These are phyloP conservation scores for Naganishia onofrii DNA, from an alignment of 768 basidiomycete species.

Conservation along the genomic window DNA sequence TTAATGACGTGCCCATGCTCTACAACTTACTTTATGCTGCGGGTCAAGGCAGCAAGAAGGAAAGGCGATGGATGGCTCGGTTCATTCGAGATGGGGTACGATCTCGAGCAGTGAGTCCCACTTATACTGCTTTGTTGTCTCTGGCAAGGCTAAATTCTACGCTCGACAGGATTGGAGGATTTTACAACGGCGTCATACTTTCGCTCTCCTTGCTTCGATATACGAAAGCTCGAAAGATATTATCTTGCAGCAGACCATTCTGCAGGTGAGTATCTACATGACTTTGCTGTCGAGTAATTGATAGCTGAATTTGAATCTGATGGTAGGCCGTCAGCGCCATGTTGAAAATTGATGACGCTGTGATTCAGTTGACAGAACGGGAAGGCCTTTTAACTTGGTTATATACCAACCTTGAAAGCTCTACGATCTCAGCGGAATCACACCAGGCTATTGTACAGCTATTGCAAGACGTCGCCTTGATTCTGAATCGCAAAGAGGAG, in stretches of 20 bases:
- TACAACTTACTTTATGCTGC: constrained; percentile 81
- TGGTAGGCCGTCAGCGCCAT: constrained; percentile 18
- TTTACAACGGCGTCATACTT: constrained; percentile 75
- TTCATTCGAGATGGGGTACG: constrained; percentile 79
- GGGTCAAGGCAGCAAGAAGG: constrained; percentile 76
- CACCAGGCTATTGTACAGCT: constrained; percentile 15
- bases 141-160: not conserved
- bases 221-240: constrained; percentile 68
- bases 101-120: constrained; percentile 52
- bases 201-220: constrained; percentile 79
- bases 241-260: constrained; percentile 60
- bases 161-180: constrained; percentile 70
- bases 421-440: not conserved
- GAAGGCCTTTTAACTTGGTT: constrained; percentile 73
- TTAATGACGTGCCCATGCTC: constrained; percentile 81
- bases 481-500: constrained; percentile 36
- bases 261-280: constrained; percentile 55
- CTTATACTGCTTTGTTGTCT: not conserved
- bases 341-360: constrained; percentile 63
- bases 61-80: constrained; percentile 81
- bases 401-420: constrained; percentile 38
- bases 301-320: not conserved
- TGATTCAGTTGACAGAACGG: constrained; percentile 68
- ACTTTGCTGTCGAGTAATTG: constrained; percentile 55
- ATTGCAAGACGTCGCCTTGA: constrained; percentile 33